Percentiles rank a stretch among this genome's conserved stretches.
phyloP scores from a whole-genome alignment of 805 yeast genomes.

The Candida lessepsii region DNA sequence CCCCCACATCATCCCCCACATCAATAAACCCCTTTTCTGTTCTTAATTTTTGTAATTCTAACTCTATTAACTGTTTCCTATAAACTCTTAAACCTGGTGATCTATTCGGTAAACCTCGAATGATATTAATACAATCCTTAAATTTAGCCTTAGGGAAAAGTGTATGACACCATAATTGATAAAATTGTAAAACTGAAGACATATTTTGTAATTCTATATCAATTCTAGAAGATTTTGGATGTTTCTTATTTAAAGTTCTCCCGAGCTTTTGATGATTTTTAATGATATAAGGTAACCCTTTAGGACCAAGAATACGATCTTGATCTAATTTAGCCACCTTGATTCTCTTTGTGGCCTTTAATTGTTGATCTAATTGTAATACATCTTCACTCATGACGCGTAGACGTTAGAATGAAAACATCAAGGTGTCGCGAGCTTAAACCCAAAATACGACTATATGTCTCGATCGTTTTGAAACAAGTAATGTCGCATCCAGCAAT shows the following conservation, averaged over 20 bases:
- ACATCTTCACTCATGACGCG: constrained; percentile 23
- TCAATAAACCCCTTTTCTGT: constrained; percentile 38
- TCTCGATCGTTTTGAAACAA: neutral
- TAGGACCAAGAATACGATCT: constrained; percentile 33
- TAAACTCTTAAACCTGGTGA: constrained; percentile 35
- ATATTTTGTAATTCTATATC: constrained; percentile 23
- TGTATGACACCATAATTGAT: constrained; percentile 47
- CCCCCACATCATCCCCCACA: constrained; percentile 10
- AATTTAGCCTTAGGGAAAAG: constrained; percentile 81
- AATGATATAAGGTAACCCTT: constrained; percentile 34
- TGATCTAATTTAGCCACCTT: constrained; percentile 40
- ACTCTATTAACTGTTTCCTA: constrained; percentile 28
- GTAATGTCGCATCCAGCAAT: constrained; percentile 4
- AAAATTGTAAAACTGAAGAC: constrained; percentile 37
- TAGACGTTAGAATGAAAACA: neutral
- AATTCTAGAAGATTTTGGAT: constrained; percentile 19
- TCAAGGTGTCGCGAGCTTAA: neutral
- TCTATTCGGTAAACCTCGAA: constrained; percentile 48
- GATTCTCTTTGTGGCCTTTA: constrained; percentile 31
- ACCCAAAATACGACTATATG: neutral
- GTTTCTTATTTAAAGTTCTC: constrained; percentile 27
- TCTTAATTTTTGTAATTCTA: constrained; percentile 25
- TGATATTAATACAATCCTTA: constrained; percentile 59
- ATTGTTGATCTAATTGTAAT: constrained; percentile 26
- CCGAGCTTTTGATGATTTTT: constrained; percentile 29